phyloP scores from a whole-genome alignment of 164 flowering plant genomes.

The Tetrastigma voinierianum region DNA sequence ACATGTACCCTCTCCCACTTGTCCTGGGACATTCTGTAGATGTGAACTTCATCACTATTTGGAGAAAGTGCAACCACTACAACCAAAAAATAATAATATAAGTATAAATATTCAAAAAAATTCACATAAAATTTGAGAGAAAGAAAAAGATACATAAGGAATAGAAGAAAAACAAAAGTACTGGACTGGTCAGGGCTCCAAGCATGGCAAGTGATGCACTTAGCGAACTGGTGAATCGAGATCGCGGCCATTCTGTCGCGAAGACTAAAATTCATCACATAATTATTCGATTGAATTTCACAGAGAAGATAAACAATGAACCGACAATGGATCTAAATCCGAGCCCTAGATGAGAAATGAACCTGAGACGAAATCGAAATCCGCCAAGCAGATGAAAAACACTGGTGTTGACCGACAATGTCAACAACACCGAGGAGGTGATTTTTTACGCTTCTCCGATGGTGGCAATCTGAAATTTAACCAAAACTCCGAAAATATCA shows the following conservation, averaged over 20 bases:
- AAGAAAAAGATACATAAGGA: not conserved
- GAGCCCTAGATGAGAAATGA: too few relatives aligned
- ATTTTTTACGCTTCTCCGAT: too few relatives aligned
- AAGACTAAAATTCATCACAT: too few relatives aligned
- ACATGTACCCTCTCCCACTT: constrained; percentile 87
- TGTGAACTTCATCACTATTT: constrained; percentile 86
- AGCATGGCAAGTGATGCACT: constrained; percentile 90
- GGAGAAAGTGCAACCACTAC: constrained; percentile 95
- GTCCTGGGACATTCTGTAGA: constrained; percentile 52
- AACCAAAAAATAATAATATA: constrained; percentile 7
- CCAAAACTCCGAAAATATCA: too few relatives aligned
- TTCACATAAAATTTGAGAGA: not conserved
- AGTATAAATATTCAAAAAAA: not conserved
- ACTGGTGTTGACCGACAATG: too few relatives aligned
- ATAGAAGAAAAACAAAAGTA: constrained; percentile 29
- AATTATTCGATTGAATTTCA: too few relatives aligned
- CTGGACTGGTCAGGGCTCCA: constrained; percentile 94
- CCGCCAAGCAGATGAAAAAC: too few relatives aligned
- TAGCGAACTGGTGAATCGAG: constrained; percentile 72
- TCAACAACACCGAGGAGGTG: too few relatives aligned
- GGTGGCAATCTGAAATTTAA: too few relatives aligned
- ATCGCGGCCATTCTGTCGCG: constrained; percentile 52
- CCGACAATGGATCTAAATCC: too few relatives aligned
- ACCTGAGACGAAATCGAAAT: too few relatives aligned
- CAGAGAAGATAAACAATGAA: too few relatives aligned